phyloP scores from a whole-genome alignment of 2,329 filamentous ascomycete species.

The Pseudonectria buxi region DNA sequence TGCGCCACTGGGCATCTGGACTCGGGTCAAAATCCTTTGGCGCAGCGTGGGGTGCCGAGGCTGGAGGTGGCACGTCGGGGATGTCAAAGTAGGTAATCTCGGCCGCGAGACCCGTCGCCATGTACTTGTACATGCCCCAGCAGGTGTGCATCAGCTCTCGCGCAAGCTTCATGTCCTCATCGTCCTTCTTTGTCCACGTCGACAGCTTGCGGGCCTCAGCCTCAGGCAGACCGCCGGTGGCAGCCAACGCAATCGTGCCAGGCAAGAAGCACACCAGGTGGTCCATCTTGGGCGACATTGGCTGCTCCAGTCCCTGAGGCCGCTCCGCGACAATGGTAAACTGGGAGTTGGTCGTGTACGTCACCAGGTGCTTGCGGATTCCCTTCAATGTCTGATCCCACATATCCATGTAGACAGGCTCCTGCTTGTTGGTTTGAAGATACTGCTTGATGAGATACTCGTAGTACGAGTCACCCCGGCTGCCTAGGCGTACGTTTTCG shows the following conservation, averaged over 20 bases:
- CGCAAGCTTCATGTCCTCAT: slow-evolving; percentile 81
- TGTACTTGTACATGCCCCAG: slow-evolving; percentile 94
- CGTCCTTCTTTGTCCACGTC: slow-evolving; percentile 70
- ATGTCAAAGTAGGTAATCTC: slow-evolving; percentile 92
- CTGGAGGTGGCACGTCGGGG: slow-evolving; percentile 56
- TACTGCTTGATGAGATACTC: slow-evolving; percentile 99
- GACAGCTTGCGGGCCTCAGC: slow-evolving; percentile 65
- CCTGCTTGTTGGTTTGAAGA: slow-evolving; percentile 81
- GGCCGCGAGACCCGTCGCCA: slow-evolving; percentile 81
- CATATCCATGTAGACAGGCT: slow-evolving; percentile 82
- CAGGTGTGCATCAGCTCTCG: slow-evolving; percentile 92
- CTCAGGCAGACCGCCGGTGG: slow-evolving; percentile 71
- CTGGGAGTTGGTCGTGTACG: slow-evolving; percentile 72
- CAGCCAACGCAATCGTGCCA: slow-evolving; percentile 85
- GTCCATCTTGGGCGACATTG: slow-evolving; percentile 87
- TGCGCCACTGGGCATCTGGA: slow-evolving; percentile 58
- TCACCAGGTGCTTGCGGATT: slow-evolving; percentile 85
- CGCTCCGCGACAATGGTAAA: slow-evolving; percentile 89
- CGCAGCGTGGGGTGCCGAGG: slow-evolving; percentile 43
- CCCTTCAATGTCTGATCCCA: slow-evolving; percentile 83
- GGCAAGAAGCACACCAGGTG: slow-evolving; percentile 97
- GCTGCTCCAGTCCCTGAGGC: slow-evolving; percentile 60
- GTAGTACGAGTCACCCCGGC: slow-evolving; percentile 95
- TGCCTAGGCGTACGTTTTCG: slow-evolving; percentile 83
- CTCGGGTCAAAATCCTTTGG: slow-evolving; percentile 45